Evolutionary conservation across 2,329 filamentous ascomycete species (phyloP), one percentile per base, ranked within the genome.

Genomic region (Fusarium ramigenum): DNA sequence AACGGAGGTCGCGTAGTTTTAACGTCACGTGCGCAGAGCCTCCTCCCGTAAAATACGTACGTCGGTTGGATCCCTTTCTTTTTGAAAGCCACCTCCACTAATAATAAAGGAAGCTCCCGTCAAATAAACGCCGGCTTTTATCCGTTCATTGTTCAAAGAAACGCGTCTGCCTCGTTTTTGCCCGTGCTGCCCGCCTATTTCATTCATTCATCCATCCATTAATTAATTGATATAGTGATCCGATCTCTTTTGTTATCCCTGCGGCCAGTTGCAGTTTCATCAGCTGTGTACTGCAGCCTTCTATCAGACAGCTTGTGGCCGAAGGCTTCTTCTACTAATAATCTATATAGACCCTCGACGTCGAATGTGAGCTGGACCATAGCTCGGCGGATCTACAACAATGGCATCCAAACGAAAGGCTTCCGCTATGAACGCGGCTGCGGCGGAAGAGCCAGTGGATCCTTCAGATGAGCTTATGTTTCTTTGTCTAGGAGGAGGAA

Each of bases 361-460:
- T 57, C 36, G 52, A 60, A 77, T 77, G 76, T 71, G 73, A 78
- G 39, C 60, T 40, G 69, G 56, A 62, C 63, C 52, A 64, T 40
- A 57, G 61, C 44, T 53, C 63, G 67, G 63, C 70, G 63, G 57
- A 60, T 67, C 54, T 73, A 67, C 75, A 70, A 84, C 53, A 66
- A 98, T 98, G 96, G 92, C 96, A n/a, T 91, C 94, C 61, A 98
- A 98, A 84, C 91, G 96, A 79, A 98, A 98, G 83, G 93, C 93
- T 53, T 89, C 90, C 64, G 92, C 92, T 15, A 92, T 97, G 87
- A 89, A 90, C 60, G 85, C 90, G 58, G 82, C 86, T 9, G 84
- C 83, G 19, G 88, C 91, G 46, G 94, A 98, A 65, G 95, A 98
- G 78, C 94, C 95, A 2, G 92, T 97, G 66, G 96, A 98, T 78